Evolutionary conservation across 345 rosid species (phyloP).

Genomic region (Firmiana major): DNA sequence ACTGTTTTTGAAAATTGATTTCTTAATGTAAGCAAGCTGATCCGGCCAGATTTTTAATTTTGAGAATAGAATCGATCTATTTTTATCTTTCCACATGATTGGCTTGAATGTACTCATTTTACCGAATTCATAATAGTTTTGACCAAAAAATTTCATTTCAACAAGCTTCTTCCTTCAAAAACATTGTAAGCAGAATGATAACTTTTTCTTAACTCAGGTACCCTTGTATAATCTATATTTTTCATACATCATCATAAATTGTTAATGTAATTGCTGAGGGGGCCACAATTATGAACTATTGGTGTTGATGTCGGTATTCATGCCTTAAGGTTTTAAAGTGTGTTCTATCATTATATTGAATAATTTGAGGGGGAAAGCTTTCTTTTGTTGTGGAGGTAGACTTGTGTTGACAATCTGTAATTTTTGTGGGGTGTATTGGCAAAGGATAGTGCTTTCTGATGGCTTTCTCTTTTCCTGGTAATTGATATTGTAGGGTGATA

Average conservation of each 20-base stretch:
- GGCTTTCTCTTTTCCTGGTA: slow-evolving; percentile 13
- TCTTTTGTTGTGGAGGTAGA: not conserved
- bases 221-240: not conserved
- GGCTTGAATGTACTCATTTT: not conserved
- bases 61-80: not conserved
- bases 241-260: not conserved
- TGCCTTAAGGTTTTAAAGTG: not conserved
- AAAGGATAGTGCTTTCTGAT: not conserved
- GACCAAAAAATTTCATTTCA: not conserved
- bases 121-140: not conserved
- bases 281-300: not conserved
- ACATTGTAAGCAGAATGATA: not conserved
- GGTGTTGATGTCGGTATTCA: not conserved
- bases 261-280: not conserved
- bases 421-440: slow-evolving; percentile 4
- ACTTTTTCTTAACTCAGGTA: not conserved
- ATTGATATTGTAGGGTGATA: slow-evolving; percentile 54
- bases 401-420: not conserved
- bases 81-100: not conserved
- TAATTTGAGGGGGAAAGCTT: not conserved
- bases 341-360: not conserved
- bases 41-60: not conserved
- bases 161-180: not conserved
- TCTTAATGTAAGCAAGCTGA: not conserved
- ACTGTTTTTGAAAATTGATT: not conserved